Percentiles rank a stretch among this genome's conserved stretches.
Evolutionary conservation across 1,284 basidiomycete species (phyloP).

Genomic region (Cryptococcus sp.): DNA sequence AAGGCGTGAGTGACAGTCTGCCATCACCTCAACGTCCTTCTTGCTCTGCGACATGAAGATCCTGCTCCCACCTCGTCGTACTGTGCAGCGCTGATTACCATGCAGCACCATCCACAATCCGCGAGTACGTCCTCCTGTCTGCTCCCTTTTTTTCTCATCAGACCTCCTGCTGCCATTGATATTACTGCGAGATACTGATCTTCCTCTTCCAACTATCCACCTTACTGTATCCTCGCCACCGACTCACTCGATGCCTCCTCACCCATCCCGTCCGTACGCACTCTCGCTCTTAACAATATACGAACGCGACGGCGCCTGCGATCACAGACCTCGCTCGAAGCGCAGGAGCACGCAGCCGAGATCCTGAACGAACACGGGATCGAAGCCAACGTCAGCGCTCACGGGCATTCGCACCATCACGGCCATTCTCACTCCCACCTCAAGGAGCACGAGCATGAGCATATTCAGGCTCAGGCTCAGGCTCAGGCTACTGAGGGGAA

Average conservation of each 20-base stretch:
- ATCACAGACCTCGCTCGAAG: slow-evolving; percentile 15
- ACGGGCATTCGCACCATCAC: background rate
- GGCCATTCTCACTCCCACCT: background rate
- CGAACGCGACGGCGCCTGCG: background rate
- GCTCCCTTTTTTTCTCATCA: no score
- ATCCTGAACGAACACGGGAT: slow-evolving; percentile 13
- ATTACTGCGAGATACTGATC: no score
- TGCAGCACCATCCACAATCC: no score
- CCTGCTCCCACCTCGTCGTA: background rate
- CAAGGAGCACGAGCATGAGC: background rate
- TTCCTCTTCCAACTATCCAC: no score
- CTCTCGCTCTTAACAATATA: no score
- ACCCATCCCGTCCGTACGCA: no score
- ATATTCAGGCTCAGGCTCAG: slow-evolving; percentile 1
- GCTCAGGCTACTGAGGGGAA: background rate
- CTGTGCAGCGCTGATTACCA: background rate
- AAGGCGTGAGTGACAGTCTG: slow-evolving; percentile 14
- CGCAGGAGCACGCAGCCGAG: slow-evolving; percentile 18
- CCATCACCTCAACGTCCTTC: no score
- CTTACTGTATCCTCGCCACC: no score
- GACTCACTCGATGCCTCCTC: no score
- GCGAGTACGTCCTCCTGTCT: no score
- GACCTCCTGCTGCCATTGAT: no score
- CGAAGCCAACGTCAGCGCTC: slow-evolving; percentile 2
- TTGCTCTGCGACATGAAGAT: no score